Base-by-base conservation (phyloP, 164 flowering plant species). In the Sextonia rubra region DNA sequence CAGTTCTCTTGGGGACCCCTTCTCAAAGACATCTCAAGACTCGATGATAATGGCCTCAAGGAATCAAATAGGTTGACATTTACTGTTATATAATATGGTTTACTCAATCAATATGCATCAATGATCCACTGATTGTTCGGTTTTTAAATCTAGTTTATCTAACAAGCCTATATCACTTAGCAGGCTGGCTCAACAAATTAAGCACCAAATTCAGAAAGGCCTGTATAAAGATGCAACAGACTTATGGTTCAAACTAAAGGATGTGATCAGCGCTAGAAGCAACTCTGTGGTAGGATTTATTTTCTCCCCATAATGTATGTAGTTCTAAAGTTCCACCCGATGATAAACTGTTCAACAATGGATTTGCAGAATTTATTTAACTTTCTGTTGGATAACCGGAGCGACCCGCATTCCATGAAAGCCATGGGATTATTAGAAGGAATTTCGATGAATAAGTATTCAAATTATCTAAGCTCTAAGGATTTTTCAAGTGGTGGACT, bases 1-100 rank as follows among this genome's bases (percentile, higher is more conserved):
- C 84, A 92, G 99, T 72, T 85, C 66, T 87, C 97, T 71, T 94
- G 99, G 97, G 99, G 89, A 6, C 96, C 99, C 80, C 86, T 94
- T 4, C 89, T 94, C 7, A 90, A 86, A 76, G 97, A 92, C 74
- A 71, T 94, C 2, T 90, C 97, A 4, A 76, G 99, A 70, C 85
- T 94, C 8, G 99, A 92, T 68, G 52, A 77, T 64, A 84, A 79
- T 71, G 97, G 91, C 3, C 17, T 85, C 24, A 61, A 71, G 12
- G 71, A 77, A 66, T 82, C 97, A 26, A 89, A 87, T 80, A 89
- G 96, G 96, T 91, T n/a, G 1, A 65, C 47, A 25, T 37, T 44
- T 37, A 55, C 24, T 25, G 1, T 22, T 60, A 44, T 55, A 26
- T 9, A 7, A 37, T 22, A 24, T 26, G 29, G 20, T 37, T 62